Conservation (phyloP, 139 green algal species). For the Limnomonas spitsbergensis region DNA sequence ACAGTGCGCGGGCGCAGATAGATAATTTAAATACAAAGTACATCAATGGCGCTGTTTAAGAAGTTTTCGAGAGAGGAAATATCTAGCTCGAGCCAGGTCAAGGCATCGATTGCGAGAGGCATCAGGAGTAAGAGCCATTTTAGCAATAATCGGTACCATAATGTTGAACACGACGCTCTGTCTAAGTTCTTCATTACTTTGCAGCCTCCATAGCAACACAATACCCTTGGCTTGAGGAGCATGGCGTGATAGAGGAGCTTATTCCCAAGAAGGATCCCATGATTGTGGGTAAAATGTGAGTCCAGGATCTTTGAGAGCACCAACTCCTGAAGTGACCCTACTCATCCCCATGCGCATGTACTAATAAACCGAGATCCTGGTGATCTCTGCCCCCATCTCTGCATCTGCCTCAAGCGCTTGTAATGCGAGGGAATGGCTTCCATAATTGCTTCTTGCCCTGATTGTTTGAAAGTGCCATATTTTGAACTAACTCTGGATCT, state of each 20-base stretch:
- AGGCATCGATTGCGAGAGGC: conserved; percentile 79
- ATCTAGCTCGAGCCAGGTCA: conserved; percentile 70
- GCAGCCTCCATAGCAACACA: conserved; percentile 44
- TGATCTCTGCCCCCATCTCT: not conserved
- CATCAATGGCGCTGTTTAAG: conserved; percentile 57
- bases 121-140: conserved; percentile 68
- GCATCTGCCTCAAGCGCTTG: no score
- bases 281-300: conserved; percentile 85
- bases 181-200: not conserved
- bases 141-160: not conserved
- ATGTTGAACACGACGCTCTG: not conserved
- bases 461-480: no score
- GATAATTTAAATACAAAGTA: no score
- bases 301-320: no score
- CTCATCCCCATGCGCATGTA: not conserved
- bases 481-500: no score
- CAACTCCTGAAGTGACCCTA: not conserved
- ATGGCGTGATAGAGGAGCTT: conserved; percentile 80
- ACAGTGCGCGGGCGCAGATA: no score
- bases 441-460: no score
- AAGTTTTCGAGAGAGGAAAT: conserved; percentile 67
- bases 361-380: not conserved
- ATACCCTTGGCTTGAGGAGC: conserved; percentile 83
- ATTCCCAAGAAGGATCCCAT: conserved; percentile 94
- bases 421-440: no score